A percentile compares a stretch with the other conserved stretches of the same genome.
These are phyloP conservation scores for Pezicula radicicola DNA, from an alignment of 2,329 filamentous ascomycete species.

Conservation along the genomic window DNA sequence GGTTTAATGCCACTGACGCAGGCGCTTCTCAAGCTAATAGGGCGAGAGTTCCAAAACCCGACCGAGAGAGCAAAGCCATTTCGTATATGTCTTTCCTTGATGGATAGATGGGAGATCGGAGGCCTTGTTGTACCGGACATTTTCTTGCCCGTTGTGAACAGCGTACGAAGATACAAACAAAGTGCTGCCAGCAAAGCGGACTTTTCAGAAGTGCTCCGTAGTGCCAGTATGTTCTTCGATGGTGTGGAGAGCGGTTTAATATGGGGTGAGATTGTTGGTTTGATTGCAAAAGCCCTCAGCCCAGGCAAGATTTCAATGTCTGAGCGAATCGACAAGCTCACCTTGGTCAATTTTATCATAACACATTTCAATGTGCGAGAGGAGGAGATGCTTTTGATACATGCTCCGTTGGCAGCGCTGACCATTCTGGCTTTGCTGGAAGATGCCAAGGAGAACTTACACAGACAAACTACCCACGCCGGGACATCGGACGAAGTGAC, in stretches of 20 bases:
- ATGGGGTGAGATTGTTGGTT: slow-evolving; percentile 74
- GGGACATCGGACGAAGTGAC: slow-evolving; percentile 18
- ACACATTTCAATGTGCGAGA: slow-evolving; percentile 89
- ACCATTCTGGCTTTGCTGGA: slow-evolving; percentile 57
- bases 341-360: slow-evolving; percentile 78
- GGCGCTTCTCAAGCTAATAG: slow-evolving; percentile 76
- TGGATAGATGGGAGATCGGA: slow-evolving; percentile 98
- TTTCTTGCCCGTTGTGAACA: slow-evolving; percentile 82
- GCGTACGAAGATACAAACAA: slow-evolving; percentile 71
- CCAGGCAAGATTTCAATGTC: slow-evolving; percentile 36
- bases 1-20: slow-evolving; percentile 72
- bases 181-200: slow-evolving; percentile 63
- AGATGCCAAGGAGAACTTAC: slow-evolving; percentile 41
- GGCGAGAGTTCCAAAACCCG: slow-evolving; percentile 46
- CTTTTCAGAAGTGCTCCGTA: slow-evolving; percentile 84
- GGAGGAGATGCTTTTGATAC: slow-evolving; percentile 89
- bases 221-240: slow-evolving; percentile 95
- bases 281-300: slow-evolving; percentile 60
- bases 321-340: slow-evolving; percentile 58
- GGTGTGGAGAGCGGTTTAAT: slow-evolving; percentile 93
- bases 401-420: slow-evolving; percentile 76
- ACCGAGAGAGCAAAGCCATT: slow-evolving; percentile 79
- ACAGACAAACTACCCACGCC: slow-evolving; percentile 21
- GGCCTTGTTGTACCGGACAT: slow-evolving; percentile 83
- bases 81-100: slow-evolving; percentile 87